phyloP scores from a whole-genome alignment of 2,329 filamentous ascomycete species.

The Gliomastix tumulicola region DNA sequence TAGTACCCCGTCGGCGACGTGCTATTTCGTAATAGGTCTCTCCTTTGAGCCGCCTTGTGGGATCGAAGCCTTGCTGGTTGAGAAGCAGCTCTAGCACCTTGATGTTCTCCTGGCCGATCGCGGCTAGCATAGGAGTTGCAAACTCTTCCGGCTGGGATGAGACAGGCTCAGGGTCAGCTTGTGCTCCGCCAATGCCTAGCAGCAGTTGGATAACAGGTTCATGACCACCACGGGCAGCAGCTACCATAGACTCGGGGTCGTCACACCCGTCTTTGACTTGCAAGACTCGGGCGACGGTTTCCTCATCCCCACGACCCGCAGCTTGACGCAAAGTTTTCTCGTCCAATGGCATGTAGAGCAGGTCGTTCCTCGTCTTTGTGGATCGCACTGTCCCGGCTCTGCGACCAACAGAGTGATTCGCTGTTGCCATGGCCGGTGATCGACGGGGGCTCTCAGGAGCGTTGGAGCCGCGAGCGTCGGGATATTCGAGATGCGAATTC shows the following conservation, averaged over 20 bases:
- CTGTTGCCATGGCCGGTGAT: slow-evolving; percentile 39
- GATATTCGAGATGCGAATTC: slow-evolving; percentile 34
- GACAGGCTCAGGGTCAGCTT: slow-evolving; percentile 63
- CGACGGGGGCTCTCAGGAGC: slow-evolving; percentile 51
- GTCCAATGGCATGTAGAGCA: slow-evolving; percentile 56
- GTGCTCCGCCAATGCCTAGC: slow-evolving; percentile 58
- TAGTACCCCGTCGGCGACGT: slow-evolving; percentile 71
- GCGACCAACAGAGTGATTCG: slow-evolving; percentile 37
- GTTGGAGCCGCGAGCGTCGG: slow-evolving; percentile 43
- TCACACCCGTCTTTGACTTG: slow-evolving; percentile 54
- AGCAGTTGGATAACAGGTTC: slow-evolving; percentile 78
- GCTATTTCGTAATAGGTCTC: slow-evolving; percentile 86
- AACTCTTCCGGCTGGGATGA: slow-evolving; percentile 56
- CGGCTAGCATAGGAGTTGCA: slow-evolving; percentile 87
- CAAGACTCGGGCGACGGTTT: slow-evolving; percentile 53
- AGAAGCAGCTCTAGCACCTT: slow-evolving; percentile 78
- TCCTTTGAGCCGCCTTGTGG: slow-evolving; percentile 68
- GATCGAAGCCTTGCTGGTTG: slow-evolving; percentile 72
- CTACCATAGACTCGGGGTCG: slow-evolving; percentile 83
- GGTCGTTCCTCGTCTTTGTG: slow-evolving; percentile 57
- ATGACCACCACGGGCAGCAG: slow-evolving; percentile 87
- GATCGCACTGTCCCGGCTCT: slow-evolving; percentile 49
- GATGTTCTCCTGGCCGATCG: slow-evolving; percentile 83
- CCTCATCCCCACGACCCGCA: slow-evolving; percentile 53
- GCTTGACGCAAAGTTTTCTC: slow-evolving; percentile 55